Conservation (phyloP, 2,329 filamentous ascomycete genomes). For the Dissoconium aciculare region DNA sequence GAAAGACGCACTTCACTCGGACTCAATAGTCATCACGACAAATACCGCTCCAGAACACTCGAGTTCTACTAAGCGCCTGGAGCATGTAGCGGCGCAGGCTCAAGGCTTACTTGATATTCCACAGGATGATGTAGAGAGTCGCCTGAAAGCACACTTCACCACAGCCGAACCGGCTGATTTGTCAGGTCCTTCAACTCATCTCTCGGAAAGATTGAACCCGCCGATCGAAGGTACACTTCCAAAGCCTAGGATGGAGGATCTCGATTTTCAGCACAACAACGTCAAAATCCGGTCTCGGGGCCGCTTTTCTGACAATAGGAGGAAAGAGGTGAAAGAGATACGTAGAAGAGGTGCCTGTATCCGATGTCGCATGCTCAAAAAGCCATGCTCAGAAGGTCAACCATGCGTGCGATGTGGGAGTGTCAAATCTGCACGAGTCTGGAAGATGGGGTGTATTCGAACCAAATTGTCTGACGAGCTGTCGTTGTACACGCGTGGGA, state of each 20-base stretch:
- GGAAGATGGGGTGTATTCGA: slow-evolving; percentile 46
- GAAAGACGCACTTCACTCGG: too few relatives aligned
- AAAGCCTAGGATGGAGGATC: too few relatives aligned
- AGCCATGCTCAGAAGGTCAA: slow-evolving; percentile 45
- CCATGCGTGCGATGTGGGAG: slow-evolving; percentile 44
- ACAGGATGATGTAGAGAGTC: too few relatives aligned
- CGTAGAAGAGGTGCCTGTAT: slow-evolving; percentile 47
- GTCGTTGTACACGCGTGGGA: slow-evolving; percentile 38
- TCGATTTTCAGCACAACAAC: too few relatives aligned
- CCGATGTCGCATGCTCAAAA: slow-evolving; percentile 50
- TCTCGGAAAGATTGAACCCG: too few relatives aligned
- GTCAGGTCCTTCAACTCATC: too few relatives aligned
- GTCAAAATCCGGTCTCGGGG: slow-evolving; percentile 30
- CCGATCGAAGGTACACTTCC: too few relatives aligned
- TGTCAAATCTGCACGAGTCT: slow-evolving; percentile 45
- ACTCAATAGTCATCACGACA: too few relatives aligned
- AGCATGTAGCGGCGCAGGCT: slow-evolving; percentile 1
- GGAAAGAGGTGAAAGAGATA: slow-evolving; percentile 45
- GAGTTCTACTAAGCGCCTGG: too few relatives aligned
- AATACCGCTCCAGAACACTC: too few relatives aligned
- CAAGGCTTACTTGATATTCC: slow-evolving; percentile 1
- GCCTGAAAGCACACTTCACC: too few relatives aligned
- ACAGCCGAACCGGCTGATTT: too few relatives aligned
- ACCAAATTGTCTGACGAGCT: slow-evolving; percentile 45
- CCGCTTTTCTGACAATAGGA: slow-evolving; percentile 40